These are phyloP conservation scores for Schrenkiella parvula DNA, from an alignment of 345 rosid species.

Conservation along the genomic window DNA sequence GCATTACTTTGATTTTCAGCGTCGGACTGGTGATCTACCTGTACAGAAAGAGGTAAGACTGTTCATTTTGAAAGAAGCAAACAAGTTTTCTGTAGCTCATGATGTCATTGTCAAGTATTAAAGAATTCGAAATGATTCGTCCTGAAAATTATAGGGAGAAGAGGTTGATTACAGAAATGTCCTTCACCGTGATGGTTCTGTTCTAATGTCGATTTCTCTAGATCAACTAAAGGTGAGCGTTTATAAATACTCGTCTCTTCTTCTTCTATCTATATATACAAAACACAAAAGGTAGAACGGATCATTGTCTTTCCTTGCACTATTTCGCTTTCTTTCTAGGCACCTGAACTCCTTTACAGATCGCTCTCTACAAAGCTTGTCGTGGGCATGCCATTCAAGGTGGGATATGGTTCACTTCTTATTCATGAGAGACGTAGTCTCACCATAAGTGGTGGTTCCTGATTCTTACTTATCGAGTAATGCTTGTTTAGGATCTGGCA, in stretches of 20 bases:
- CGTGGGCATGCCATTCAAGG: constrained; percentile 99
- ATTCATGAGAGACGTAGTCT: not conserved
- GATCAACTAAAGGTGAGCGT: constrained; percentile 71
- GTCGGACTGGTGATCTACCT: constrained; percentile 85
- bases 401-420: constrained; percentile 25
- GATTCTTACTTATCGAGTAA: constrained; percentile 4
- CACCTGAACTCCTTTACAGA: constrained; percentile 83
- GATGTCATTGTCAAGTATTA: not conserved
- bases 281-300: not conserved
- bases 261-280: not conserved
- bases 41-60: constrained; percentile 76
- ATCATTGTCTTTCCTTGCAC: not conserved
- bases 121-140: not conserved
- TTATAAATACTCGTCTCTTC: not conserved
- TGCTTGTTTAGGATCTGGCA: constrained; percentile 70
- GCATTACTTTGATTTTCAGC: constrained; percentile 83
- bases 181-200: constrained; percentile 98
- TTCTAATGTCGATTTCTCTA: constrained; percentile 76
- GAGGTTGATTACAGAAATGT: constrained; percentile 93
- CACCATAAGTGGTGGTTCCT: not conserved
- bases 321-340: constrained; percentile 36
- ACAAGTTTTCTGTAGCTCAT: not conserved
- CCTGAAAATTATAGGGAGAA: constrained; percentile 57
- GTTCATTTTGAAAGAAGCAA: not conserved
- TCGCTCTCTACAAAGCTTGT: constrained; percentile 89